These are phyloP conservation scores for Mycena galericulata DNA, from an alignment of 768 basidiomycete genomes.

Conservation along the genomic window DNA sequence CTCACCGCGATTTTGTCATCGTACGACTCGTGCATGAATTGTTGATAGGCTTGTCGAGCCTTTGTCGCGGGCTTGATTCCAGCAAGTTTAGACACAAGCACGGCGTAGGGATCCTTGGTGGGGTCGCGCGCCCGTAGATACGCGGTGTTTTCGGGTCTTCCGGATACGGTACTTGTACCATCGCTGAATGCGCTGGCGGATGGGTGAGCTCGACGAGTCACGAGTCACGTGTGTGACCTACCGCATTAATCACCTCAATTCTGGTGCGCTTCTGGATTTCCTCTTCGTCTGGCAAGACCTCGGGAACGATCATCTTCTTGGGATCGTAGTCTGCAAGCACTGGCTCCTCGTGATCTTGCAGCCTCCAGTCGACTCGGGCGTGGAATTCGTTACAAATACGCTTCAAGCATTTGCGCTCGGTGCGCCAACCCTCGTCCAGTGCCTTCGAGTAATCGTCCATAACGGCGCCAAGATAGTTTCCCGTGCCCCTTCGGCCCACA, in stretches of 20 bases:
- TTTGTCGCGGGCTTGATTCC: background rate
- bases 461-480: background rate
- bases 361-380: conserved; percentile 5
- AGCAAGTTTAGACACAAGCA: background rate
- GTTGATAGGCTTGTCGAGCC: background rate
- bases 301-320: too few species aligned
- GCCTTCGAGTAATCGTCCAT: background rate
- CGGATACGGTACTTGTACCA: background rate
- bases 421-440: background rate
- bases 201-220: background rate
- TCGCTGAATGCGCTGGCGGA: background rate
- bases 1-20: too few species aligned
- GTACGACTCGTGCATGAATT: too few species aligned
- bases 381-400: conserved; percentile 8
- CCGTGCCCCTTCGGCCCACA: conserved; percentile 19
- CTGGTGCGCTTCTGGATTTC: background rate
- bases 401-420: background rate
- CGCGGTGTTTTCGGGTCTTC: background rate
- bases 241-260: background rate
- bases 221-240: background rate
- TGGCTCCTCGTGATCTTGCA: conserved; percentile 20
- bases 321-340: background rate
- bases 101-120: background rate
- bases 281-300: background rate
- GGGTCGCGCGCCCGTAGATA: background rate